Base-by-base conservation (phyloP, 768 basidiomycete species). In the Kwoniella heveanensis region DNA sequence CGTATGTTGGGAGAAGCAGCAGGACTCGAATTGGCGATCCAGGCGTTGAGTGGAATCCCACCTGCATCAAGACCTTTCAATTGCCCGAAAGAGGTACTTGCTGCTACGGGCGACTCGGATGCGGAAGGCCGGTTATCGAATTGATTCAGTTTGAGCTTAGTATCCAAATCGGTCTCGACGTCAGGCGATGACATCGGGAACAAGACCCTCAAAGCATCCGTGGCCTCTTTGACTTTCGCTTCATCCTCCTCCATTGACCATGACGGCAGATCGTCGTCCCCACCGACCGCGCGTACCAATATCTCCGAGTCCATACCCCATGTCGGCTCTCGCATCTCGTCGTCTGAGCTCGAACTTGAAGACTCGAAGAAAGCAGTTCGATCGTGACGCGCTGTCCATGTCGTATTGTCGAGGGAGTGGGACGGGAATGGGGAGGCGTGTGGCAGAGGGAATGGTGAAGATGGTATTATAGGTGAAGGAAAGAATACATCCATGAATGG, bases 381-480 rank as follows among this genome's bases (percentile, higher is more conserved):
- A 26, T 72, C 67, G 19, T 66, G 62, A n/a, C 74, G 62, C 7
- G 60, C 71, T 4, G 60, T 62, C 75, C 75, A 77, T 21, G 65
- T 68, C 6, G 75, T 72, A 54, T 77, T 77, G 60, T 77, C 75
- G n/a, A 77, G 65, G 25, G 75, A 77, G 49, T 77, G 75, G 26
- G 70, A 68, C 7, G 75, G 75, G 56, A 77, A 77, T 9, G 72
- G 72, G 13, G 75, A 71, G 17, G 65, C 52, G 27, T 65, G 71
- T 1, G 70, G 68, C 2, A 54, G 65, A 3, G 70, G 49, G 25
- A 61, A 62, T 7, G 61, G 57, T 25, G 55, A 59, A 1, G 62
- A 30, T 48, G 65, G 50, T 30, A 61, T 37, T 21, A 44, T 57
- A 21, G 67, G 64, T 1, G 70, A 61, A 37, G 67, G 66, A 49